A percentile compares a stretch with the other conserved stretches of the same genome.
These are phyloP conservation scores for Leccinum discolor DNA, from an alignment of 1,284 basidiomycete species.

Conservation along the genomic window DNA sequence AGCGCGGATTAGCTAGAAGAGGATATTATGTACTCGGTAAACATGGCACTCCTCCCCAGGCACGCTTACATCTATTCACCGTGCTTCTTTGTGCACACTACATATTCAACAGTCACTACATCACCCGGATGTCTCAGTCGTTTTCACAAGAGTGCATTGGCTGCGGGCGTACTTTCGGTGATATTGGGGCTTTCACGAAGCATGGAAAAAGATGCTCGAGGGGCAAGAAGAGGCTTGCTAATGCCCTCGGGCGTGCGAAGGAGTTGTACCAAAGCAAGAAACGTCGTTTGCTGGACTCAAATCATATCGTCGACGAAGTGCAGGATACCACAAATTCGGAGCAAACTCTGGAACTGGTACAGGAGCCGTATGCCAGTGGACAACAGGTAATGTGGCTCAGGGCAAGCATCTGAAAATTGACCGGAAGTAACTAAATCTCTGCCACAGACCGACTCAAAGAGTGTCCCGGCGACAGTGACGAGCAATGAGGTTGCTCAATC, in stretches of 20 bases:
- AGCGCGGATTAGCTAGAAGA: constrained; percentile 67
- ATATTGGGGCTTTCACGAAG: no score
- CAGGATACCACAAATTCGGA: not conserved
- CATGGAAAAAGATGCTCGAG: accelerated
- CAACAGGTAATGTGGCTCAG: not conserved
- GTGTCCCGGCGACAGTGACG: not conserved
- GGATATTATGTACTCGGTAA: constrained; percentile 47
- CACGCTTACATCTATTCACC: no score
- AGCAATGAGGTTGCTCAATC: not conserved
- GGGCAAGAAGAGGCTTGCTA: no score
- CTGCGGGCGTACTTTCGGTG: accelerated
- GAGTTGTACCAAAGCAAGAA: not conserved
- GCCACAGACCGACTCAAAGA: not conserved
- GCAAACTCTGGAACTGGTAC: not conserved
- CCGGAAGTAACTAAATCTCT: not conserved
- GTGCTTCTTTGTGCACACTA: no score
- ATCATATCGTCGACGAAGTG: not conserved
- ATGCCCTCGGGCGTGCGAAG: no score
- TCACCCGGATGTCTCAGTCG: not conserved
- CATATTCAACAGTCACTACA: no score
- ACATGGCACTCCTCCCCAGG: no score
- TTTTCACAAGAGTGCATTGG: no score
- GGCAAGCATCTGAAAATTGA: not conserved
- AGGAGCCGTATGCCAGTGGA: not conserved
- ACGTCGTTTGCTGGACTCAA: no score